Percentiles rank a stretch among this genome's conserved stretches.
phyloP scores from a whole-genome alignment of 352 stramenopile genomes.

The Thalassiosira mediterranea region DNA sequence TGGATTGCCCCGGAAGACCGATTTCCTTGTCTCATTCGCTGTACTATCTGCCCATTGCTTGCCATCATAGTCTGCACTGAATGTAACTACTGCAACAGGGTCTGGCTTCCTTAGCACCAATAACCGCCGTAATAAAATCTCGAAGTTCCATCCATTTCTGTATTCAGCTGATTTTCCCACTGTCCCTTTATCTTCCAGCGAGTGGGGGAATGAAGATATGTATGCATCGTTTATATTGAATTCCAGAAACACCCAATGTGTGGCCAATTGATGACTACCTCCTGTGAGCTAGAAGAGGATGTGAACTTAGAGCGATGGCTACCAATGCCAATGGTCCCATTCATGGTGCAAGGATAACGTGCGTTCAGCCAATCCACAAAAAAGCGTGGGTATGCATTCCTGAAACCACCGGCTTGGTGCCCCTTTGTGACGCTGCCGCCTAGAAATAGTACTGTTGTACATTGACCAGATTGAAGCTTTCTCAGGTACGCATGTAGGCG shows the following conservation, averaged over 20 bases:
- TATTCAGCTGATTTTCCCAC: too few relatives aligned
- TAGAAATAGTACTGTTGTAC: constrained; percentile 47
- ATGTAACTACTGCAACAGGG: constrained; percentile 43
- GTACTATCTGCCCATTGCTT: neutral
- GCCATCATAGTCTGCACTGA: constrained; percentile 49
- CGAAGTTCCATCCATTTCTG: constrained; percentile 34
- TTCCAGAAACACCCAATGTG: constrained; percentile 49
- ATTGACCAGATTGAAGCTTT: constrained; percentile 43
- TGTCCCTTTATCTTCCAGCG: too few relatives aligned
- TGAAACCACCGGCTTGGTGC: neutral
- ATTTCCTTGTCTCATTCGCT: constrained; percentile 13
- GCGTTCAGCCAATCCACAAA: constrained; percentile 56
- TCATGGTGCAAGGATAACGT: constrained; percentile 29
- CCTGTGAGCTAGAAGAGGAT: constrained; percentile 26
- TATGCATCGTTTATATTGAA: constrained; percentile 57
- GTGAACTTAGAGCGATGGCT: constrained; percentile 33
- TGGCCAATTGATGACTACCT: constrained; percentile 29
- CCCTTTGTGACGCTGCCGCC: constrained; percentile 14
- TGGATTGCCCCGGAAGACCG: constrained; percentile 34
- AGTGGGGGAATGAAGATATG: too few relatives aligned
- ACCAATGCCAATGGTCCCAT: neutral
- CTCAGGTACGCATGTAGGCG: constrained; percentile 41
- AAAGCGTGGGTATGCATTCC: constrained; percentile 12
- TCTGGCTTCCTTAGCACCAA: constrained; percentile 48
- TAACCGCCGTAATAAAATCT: constrained; percentile 33